Evolutionary conservation across 208 protist species (phyloP), one percentile per base, ranked within the genome.

Genomic region (Leishmania amazonensis): DNA sequence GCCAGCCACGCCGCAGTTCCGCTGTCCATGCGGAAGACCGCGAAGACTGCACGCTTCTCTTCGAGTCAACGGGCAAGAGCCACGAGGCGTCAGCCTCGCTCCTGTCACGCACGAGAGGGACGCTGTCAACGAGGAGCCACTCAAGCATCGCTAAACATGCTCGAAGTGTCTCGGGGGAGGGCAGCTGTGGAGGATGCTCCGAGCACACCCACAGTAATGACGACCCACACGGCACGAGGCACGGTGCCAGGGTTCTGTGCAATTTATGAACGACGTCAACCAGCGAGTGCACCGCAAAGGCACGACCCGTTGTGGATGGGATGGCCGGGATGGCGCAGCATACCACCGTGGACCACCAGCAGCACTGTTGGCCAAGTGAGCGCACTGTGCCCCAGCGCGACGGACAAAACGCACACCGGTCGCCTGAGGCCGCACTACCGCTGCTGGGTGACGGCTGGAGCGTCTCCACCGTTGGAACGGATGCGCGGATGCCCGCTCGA

Each of bases 311-410:
- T 1, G 42, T 62, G 28, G 58, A 67, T 11, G 78, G 65, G 3
- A 83, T 42, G 35, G 42, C 2, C 13, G 83, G 83, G 40, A 58
- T 76, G 35, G 78, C 83, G 38, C 78, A 74, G 24, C 78, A 80
- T 42, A 83, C 54, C 24, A 86, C 15, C 8, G 75, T 72, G 1
- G 83, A 82, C 83, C 83, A 86, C 51, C 80, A 77, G 78, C 78
- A 86, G 54, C 83, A 86, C 38, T 31, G 73, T 35, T 49, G 78
- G 24, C 74, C 78, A 0, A 77, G 45, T 40, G 38, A 31, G 49
- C 70, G 76, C 45, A 85, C 71, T 15, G 17, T 24, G 1, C 3
- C 21, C 71, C 73, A 67, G 42, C 57, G 35, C 42, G 21, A 68
- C 11, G 47, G 19, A 28, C 1, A 31, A 31, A 60, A 47, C 28